These are phyloP conservation scores for Anthostomella pinea DNA, from an alignment of 2,329 filamentous ascomycete genomes.

Conservation along the genomic window DNA sequence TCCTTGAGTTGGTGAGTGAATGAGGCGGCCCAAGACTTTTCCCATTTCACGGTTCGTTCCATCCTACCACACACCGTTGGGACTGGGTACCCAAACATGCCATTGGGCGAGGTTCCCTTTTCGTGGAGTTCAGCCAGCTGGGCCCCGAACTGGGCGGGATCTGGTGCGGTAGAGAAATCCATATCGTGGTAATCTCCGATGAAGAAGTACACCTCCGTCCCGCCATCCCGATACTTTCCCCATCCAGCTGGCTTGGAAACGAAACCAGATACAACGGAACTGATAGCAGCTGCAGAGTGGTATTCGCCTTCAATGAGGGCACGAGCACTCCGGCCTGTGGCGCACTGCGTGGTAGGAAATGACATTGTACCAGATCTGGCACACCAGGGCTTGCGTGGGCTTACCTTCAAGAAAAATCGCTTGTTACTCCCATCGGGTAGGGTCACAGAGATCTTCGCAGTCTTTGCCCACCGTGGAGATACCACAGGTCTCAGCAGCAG, in stretches of 20 bases:
- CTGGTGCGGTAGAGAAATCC: conserved; percentile 7
- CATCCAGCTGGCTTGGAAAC: conserved; percentile 11
- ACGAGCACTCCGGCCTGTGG: conserved; percentile 5
- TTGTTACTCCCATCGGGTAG: conserved; percentile 5
- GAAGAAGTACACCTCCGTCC: conserved; percentile 11
- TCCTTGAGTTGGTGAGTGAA: conserved; percentile 21
- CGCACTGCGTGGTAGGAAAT: conserved; percentile 8
- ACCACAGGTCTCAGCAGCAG: conserved; percentile 12
- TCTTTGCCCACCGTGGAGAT: conserved; percentile 16
- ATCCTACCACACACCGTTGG: conserved; percentile 11
- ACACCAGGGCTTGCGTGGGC: neutral
- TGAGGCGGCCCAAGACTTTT: conserved; percentile 15
- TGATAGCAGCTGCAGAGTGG: conserved; percentile 10
- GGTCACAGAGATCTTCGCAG: conserved; percentile 10
- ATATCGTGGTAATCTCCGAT: conserved; percentile 16
- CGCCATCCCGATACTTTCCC: conserved; percentile 10
- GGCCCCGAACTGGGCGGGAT: conserved; percentile 10
- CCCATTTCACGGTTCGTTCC: conserved; percentile 12
- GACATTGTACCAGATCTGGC: neutral
- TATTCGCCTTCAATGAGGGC: conserved; percentile 11
- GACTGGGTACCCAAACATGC: conserved; percentile 16
- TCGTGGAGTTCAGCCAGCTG: conserved; percentile 15
- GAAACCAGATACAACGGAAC: conserved; percentile 3
- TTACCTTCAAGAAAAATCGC: conserved; percentile 14
- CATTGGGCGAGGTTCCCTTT: conserved; percentile 11